Evolutionary conservation across 164 flowering plant species (phyloP).

Genomic region (Vitis amurensis): DNA sequence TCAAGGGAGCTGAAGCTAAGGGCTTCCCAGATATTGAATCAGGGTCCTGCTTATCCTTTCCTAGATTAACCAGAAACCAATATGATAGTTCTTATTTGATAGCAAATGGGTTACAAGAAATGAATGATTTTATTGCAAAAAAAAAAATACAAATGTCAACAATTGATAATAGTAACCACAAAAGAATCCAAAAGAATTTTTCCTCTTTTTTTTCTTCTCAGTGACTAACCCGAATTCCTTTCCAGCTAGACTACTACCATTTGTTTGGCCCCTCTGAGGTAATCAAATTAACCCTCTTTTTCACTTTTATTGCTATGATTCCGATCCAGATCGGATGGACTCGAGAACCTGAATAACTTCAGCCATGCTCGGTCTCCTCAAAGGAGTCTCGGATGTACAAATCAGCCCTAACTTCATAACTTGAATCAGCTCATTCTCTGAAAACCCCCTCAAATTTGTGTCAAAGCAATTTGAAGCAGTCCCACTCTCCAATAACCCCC

Average conservation of each 20-base stretch:
- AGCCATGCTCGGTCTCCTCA: conserved; percentile 94
- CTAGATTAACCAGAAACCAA: too few species aligned
- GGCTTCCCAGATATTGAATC: too few species aligned
- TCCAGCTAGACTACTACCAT: conserved; percentile 16
- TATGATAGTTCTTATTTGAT: background rate
- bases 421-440: conserved; percentile 85
- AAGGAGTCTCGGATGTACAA: conserved; percentile 76
- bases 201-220: conserved; percentile 9
- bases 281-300: background rate
- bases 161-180: conserved; percentile 28
- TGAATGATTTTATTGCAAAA: conserved; percentile 37
- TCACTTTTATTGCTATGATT: conserved; percentile 17
- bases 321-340: conserved; percentile 66
- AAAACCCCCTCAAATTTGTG: conserved; percentile 62
- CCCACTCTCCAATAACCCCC: conserved; percentile 69
- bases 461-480: conserved; percentile 80
- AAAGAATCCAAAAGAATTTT: conserved; percentile 53
- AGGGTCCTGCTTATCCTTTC: too few species aligned
- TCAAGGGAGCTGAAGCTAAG: too few species aligned
- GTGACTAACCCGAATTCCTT: conserved; percentile 3
- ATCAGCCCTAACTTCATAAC: conserved; percentile 90
- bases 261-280: background rate
- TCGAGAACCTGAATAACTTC: conserved; percentile 97
- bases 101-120: conserved; percentile 18
- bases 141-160: conserved; percentile 27